These are phyloP conservation scores for Brasilioporus rufonigricans DNA, from an alignment of 768 basidiomycete genomes.

Conservation along the genomic window DNA sequence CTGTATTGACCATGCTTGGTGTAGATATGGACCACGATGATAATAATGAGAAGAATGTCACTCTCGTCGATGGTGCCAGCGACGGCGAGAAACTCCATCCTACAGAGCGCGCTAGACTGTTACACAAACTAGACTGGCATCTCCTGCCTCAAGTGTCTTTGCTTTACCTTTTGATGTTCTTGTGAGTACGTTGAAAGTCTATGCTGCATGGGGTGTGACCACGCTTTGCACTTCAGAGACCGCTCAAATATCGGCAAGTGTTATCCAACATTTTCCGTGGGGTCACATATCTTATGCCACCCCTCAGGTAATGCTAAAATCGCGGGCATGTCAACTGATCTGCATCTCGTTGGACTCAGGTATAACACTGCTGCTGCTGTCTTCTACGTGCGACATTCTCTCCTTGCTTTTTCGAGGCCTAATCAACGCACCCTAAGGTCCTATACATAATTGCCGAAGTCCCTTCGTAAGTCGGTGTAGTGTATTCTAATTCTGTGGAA, in stretches of 20 bases:
- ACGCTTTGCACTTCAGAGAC: conserved; percentile 30
- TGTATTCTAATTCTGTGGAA: background rate
- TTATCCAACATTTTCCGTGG: background rate
- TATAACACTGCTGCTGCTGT: conserved; percentile 2
- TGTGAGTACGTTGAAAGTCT: conserved; percentile 31
- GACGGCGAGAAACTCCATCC: conserved; percentile 7
- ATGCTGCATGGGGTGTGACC: background rate
- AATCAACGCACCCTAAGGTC: background rate
- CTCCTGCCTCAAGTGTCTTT: conserved; percentile 43
- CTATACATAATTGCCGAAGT: conserved; percentile 9
- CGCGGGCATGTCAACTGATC: background rate
- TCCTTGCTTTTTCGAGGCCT: background rate
- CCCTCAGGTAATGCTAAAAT: background rate
- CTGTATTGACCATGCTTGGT: conserved; percentile 1
- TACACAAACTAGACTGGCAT: conserved; percentile 45
- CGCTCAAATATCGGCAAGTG: conserved; percentile 44
- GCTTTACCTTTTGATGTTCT: conserved; percentile 44
- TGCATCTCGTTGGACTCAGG: background rate
- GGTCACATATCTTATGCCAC: background rate
- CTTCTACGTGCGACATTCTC: background rate
- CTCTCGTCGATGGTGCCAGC: background rate
- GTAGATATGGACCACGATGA: background rate
- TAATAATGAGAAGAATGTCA: conserved; percentile 10
- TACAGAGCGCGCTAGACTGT: conserved; percentile 23
- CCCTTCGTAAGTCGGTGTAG: background rate